These are phyloP conservation scores for Ascoidea asiatica DNA, from an alignment of 805 yeast genomes.

Conservation along the genomic window DNA sequence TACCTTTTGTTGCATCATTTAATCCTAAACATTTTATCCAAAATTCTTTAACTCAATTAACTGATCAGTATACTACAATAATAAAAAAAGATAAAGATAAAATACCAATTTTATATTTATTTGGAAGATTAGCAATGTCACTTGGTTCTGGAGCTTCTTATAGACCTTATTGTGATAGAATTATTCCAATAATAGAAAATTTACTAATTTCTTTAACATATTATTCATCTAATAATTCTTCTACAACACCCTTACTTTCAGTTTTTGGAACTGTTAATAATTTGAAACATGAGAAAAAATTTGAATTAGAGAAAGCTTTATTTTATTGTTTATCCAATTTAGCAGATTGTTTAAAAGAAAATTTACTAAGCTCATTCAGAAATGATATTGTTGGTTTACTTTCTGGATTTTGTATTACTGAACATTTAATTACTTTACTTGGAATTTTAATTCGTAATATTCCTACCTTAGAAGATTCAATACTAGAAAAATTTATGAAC, in stretches of 20 bases:
- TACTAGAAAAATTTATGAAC: conserved; percentile 5
- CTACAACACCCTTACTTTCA: neutral
- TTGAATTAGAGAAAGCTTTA: conserved; percentile 9
- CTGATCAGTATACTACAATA: conserved; percentile 65
- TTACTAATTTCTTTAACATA: conserved; percentile 3
- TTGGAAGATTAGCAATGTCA: conserved; percentile 60
- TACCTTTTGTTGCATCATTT: conserved; percentile 74
- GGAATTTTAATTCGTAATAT: conserved; percentile 4
- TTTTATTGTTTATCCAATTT: conserved; percentile 7
- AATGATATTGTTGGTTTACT: conserved; percentile 6
- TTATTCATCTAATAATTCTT: neutral
- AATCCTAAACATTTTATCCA: conserved; percentile 66
- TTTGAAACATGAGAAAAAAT: conserved; percentile 3
- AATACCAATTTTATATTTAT: conserved; percentile 60
- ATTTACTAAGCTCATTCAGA: conserved; percentile 8
- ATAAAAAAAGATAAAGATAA: conserved; percentile 67
- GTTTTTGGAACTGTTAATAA: neutral
- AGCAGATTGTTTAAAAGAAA: conserved; percentile 7
- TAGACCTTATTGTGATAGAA: neutral
- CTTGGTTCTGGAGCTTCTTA: conserved; percentile 18
- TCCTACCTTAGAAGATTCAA: conserved; percentile 9
- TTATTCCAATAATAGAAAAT: conserved; percentile 4
- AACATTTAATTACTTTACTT: conserved; percentile 5
- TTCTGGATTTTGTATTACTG: conserved; percentile 5
- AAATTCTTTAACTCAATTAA: conserved; percentile 66